These are phyloP conservation scores for Aureobasidium pullulans DNA, from an alignment of 2,329 filamentous ascomycete species.

Conservation along the genomic window DNA sequence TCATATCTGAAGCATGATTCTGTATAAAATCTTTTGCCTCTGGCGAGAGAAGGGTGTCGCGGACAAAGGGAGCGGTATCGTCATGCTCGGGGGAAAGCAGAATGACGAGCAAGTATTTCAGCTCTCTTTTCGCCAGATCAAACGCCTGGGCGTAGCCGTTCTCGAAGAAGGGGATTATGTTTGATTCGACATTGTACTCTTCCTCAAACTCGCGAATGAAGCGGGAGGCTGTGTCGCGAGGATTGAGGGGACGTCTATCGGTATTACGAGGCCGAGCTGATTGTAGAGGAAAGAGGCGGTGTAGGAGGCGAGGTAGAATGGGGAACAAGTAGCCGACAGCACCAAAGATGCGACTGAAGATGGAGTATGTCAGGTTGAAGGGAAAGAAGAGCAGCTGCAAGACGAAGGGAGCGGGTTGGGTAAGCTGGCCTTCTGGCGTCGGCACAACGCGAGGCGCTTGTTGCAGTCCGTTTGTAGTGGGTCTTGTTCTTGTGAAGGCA, in stretches of 20 bases:
- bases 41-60: slow-evolving; percentile 69
- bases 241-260: slow-evolving; percentile 63
- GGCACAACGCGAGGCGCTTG: slow-evolving; percentile 81
- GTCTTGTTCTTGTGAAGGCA: slow-evolving; percentile 14
- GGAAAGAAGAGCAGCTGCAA: slow-evolving; percentile 74
- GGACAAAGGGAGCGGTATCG: slow-evolving; percentile 74
- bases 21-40: slow-evolving; percentile 69
- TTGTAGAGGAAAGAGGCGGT: slow-evolving; percentile 46
- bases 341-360: slow-evolving; percentile 62
- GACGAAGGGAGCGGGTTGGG: slow-evolving; percentile 65
- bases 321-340: slow-evolving; percentile 72
- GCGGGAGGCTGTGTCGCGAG: slow-evolving; percentile 77
- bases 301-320: slow-evolving; percentile 62
- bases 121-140: slow-evolving; percentile 79
- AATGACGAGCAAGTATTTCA: slow-evolving; percentile 85
- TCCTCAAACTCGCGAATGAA: slow-evolving; percentile 94
- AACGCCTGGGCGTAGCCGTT: slow-evolving; percentile 87
- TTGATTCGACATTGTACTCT: slow-evolving; percentile 61
- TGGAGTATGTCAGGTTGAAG: slow-evolving; percentile 67
- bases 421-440: slow-evolving; percentile 56
- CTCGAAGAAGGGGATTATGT: slow-evolving; percentile 70
- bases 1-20: slow-evolving; percentile 66
- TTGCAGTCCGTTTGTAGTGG: slow-evolving; percentile 40
- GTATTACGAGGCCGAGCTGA: slow-evolving; percentile 53
- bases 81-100: slow-evolving; percentile 91